Evolutionary conservation across 257 asterid species (phyloP).

Genomic region (Buddleja alternifolia): DNA sequence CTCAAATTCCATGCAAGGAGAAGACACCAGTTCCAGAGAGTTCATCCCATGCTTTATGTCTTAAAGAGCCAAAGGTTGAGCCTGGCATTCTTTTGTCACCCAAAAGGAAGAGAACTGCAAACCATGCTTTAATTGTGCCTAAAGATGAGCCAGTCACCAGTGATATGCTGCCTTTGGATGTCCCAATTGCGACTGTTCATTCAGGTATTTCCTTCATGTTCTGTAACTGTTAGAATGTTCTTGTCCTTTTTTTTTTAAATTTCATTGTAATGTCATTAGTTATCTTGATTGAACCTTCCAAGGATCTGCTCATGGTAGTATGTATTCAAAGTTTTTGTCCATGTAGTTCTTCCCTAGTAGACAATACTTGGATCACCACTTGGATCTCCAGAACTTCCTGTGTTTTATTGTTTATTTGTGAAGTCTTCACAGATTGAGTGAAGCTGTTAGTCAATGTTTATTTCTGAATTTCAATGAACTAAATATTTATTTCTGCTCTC

Average conservation of each 20-base stretch:
- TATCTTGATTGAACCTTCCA: conserved; percentile 13
- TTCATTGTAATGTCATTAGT: neutral
- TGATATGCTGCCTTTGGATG: conserved; percentile 24
- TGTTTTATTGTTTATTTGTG: neutral
- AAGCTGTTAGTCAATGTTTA: neutral
- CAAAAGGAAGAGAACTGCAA: conserved; percentile 15
- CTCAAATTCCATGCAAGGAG: conserved; percentile 8
- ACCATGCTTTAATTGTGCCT: conserved; percentile 28
- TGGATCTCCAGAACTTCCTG: no score
- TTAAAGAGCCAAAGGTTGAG: conserved; percentile 33
- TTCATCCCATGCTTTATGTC: conserved; percentile 27
- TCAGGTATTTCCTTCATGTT: conserved; percentile 32
- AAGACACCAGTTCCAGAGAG: conserved; percentile 15
- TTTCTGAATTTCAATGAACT: neutral
- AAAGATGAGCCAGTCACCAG: conserved; percentile 41
- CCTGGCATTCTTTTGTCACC: conserved; percentile 7
- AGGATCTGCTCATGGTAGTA: conserved; percentile 12
- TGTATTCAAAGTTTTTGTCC: conserved; percentile 2
- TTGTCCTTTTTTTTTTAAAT: neutral
- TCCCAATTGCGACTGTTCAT: conserved; percentile 20
- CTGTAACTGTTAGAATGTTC: conserved; percentile 9
- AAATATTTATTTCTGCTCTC: conserved; percentile 5
- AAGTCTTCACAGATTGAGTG: conserved; percentile 3
- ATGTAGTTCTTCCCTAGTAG: conserved; percentile 19
- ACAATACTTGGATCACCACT: conserved; percentile 11